Percentiles rank a stretch among this genome's conserved stretches.
These are phyloP conservation scores for Salicornia ramosissima DNA, from an alignment of 148 eudicot species.

Conservation along the genomic window DNA sequence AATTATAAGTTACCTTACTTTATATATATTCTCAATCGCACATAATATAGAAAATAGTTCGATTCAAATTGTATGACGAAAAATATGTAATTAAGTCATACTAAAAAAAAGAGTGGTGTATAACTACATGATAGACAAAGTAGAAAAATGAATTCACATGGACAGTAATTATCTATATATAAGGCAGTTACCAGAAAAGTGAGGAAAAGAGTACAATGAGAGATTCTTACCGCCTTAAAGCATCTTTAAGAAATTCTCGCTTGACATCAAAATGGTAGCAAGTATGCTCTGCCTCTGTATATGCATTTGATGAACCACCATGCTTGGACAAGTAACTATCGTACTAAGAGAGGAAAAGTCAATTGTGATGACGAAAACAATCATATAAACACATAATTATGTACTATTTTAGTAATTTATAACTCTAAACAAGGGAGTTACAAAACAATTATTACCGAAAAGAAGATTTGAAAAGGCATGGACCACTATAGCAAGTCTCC, in stretches of 20 bases:
- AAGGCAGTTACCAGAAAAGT: neutral
- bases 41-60: neutral
- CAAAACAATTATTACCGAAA: neutral
- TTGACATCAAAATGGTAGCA: conserved; percentile 96
- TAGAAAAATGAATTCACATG: too few relatives aligned
- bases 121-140: too few relatives aligned
- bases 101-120: too few relatives aligned
- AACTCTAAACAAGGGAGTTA: neutral
- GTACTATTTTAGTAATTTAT: neutral
- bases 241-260: conserved; percentile 76
- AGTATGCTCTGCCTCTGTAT: conserved; percentile 90
- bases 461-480: neutral
- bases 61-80: too few relatives aligned
- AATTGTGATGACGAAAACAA: conserved; percentile 2
- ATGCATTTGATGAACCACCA: conserved; percentile 98
- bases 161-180: too few relatives aligned
- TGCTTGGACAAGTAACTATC: conserved; percentile 95
- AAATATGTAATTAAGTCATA: too few relatives aligned
- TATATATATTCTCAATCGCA: too few relatives aligned
- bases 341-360: conserved; percentile 58
- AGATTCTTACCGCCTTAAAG: conserved; percentile 36
- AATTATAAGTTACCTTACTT: too few relatives aligned
- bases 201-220: neutral
- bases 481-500: too few relatives aligned
- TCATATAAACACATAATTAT: neutral